Evolutionary conservation across 495 filamentous ascomycete species (phyloP).

Genomic region (Annulohypoxylon nitens): DNA sequence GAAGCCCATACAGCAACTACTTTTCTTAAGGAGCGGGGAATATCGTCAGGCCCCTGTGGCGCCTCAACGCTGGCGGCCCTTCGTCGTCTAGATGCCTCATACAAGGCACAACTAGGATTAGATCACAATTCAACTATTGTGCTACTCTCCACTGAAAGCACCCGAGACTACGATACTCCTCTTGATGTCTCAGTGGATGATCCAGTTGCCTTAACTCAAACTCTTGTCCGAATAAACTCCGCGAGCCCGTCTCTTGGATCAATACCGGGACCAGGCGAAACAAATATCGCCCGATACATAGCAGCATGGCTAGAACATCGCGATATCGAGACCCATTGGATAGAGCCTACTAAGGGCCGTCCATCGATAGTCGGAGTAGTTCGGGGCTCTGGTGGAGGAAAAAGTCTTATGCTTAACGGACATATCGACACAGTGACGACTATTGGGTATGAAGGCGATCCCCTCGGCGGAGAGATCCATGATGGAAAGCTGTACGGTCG

Average conservation of each 20-base stretch:
- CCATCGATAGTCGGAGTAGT: conserved; percentile 12
- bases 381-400: conserved; percentile 3
- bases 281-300: not conserved
- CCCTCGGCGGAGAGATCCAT: conserved; percentile 9
- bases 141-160: conserved; percentile 7
- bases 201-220: conserved; percentile 1
- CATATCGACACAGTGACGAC: conserved; percentile 11
- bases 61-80: conserved; percentile 1
- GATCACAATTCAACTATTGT: conserved; percentile 9
- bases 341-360: conserved; percentile 9
- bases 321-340: conserved; percentile 11
- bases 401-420: conserved; percentile 4
- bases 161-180: not conserved
- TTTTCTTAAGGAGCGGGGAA: not conserved
- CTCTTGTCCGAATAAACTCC: conserved; percentile 1
- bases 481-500: conserved; percentile 10
- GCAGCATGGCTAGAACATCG: conserved; percentile 12
- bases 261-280: not conserved
- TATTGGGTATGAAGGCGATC: conserved; percentile 1
- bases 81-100: not conserved
- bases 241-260: not conserved
- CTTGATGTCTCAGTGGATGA: not conserved
- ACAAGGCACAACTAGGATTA: not conserved
- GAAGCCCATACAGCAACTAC: conserved; percentile 1
- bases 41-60: conserved; percentile 7